These are phyloP conservation scores for Moringa oleifera DNA, from an alignment of 345 rosid species.

Conservation along the genomic window DNA sequence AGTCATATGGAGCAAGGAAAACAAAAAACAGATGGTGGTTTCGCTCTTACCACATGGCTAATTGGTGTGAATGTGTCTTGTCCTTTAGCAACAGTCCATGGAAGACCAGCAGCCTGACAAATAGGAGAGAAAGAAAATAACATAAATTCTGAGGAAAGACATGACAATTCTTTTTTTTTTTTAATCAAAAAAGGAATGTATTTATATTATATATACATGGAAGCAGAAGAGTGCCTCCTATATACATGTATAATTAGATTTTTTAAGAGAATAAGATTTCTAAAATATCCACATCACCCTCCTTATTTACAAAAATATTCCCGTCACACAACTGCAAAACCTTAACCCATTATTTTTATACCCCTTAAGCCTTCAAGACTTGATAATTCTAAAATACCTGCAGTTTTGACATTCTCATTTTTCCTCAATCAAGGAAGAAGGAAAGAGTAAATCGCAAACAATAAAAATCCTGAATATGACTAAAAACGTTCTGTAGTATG, in stretches of 20 bases:
- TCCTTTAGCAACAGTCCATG: slow-evolving; percentile 90
- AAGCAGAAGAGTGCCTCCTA: too few species aligned
- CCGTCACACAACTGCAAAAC: too few species aligned
- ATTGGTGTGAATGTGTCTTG: slow-evolving; percentile 94
- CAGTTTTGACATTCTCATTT: background rate
- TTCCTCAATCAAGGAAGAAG: too few species aligned
- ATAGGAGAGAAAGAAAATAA: slow-evolving; percentile 3
- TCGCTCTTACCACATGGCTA: slow-evolving; percentile 73
- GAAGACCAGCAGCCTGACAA: slow-evolving; percentile 85
- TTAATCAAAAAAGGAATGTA: too few species aligned
- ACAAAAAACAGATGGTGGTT: slow-evolving; percentile 4
- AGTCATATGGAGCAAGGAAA: background rate
- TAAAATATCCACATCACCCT: too few species aligned
- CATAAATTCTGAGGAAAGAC: background rate
- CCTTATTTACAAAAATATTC: too few species aligned
- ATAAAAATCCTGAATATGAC: slow-evolving; percentile 1
- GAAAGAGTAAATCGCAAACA: background rate
- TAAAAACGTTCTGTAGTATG: background rate
- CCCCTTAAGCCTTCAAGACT: too few species aligned
- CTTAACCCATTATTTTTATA: too few species aligned
- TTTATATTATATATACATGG: too few species aligned
- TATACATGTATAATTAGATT: too few species aligned
- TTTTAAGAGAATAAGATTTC: too few species aligned
- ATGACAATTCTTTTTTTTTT: too few species aligned
- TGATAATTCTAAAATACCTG: background rate